Base-by-base conservation (phyloP, 202 grass and related monocot species). In the Cymbopogon flexuosus region DNA sequence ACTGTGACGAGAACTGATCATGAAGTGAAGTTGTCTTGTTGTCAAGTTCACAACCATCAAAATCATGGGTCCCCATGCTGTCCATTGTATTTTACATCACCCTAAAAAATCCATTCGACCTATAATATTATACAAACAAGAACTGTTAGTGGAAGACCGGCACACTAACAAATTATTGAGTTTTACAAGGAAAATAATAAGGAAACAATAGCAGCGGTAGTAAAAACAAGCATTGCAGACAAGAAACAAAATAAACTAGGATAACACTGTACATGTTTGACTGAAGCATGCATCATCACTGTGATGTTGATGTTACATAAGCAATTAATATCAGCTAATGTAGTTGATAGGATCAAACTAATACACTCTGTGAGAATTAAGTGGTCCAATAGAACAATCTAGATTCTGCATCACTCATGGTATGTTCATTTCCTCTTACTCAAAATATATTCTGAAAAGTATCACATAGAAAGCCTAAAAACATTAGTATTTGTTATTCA, bases 31-130 rank as follows among this genome's bases (percentile, higher is more conserved):
- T 21, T 16, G 14, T 34, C 34, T 33, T 45, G 45, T 15, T 30
- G 22, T 87, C 61, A n/a, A 65, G 33, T 62, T 84, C 73, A 15
- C 65, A 87, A 62, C 27, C 65, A 68, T 83, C 88, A 69, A 23
- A 85, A 84, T 76, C 83, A 51, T 68, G 34, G n/a, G 67, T 23
- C 16, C 36, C 42, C 40, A 22, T 12, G 4, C 0, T 5, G 12
- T 52, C 22, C 24, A 61, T 66, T 80, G 56, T 68, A 18, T 40
- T 27, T 76, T 63, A 13, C 37, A 63, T 35, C 23, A 62, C 16
- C 49, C 39, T 71, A 67, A 42, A 46, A 63, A 8, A 60, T 70
- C 13, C 5, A 24, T 24, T 87, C 29, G 2, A 76, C 39, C 70
- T 31, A 27, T 27, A 62, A 33, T 8, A 70, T 39, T 70, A 37